A percentile compares a stretch with the other conserved stretches of the same genome.
Evolutionary conservation across 2,329 filamentous ascomycete genomes (phyloP).

Genomic region (Rutstroemia sydowiana): DNA sequence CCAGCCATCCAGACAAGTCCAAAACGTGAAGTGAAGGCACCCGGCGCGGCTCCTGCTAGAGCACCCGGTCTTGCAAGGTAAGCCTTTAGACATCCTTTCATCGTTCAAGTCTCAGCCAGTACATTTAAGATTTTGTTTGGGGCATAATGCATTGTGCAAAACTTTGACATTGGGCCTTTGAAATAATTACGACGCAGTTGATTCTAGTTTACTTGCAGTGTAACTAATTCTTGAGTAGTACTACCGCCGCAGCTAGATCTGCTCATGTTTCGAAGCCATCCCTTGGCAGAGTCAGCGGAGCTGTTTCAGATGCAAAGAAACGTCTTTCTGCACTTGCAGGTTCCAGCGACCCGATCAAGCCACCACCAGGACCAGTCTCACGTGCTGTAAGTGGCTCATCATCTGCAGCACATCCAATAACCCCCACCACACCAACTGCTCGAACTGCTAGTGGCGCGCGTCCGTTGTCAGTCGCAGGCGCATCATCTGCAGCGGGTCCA

Average conservation of each 20-base stretch:
- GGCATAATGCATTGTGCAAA: too few relatives aligned
- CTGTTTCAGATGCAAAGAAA: slow-evolving; percentile 47
- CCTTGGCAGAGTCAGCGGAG: slow-evolving; percentile 16
- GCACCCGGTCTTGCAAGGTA: slow-evolving; percentile 24
- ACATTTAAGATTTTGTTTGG: too few relatives aligned
- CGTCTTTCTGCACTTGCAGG: slow-evolving; percentile 45
- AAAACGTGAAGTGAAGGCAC: slow-evolving; percentile 32
- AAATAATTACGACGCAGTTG: too few relatives aligned
- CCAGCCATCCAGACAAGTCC: slow-evolving; percentile 28
- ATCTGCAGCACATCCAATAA: too few relatives aligned
- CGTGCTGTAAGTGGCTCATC: slow-evolving; percentile 29
- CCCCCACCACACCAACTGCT: background rate
- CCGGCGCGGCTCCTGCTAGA: slow-evolving; percentile 30
- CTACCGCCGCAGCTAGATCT: slow-evolving; percentile 30
- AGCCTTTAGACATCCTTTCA: background rate
- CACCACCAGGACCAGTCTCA: slow-evolving; percentile 20
- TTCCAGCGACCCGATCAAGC: slow-evolving; percentile 32
- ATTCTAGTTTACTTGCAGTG: too few relatives aligned
- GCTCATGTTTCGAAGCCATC: slow-evolving; percentile 32
- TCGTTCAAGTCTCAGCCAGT: background rate
- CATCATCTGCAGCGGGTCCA: too few relatives aligned
- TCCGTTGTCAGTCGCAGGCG: too few relatives aligned
- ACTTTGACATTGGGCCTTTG: background rate
- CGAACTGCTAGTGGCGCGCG: too few relatives aligned
- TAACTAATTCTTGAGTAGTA: slow-evolving; percentile 19